Evolutionary conservation across 257 asterid genomes (phyloP), one percentile per base, ranked within the genome.

Genomic region (Nicotiana paniculata): DNA sequence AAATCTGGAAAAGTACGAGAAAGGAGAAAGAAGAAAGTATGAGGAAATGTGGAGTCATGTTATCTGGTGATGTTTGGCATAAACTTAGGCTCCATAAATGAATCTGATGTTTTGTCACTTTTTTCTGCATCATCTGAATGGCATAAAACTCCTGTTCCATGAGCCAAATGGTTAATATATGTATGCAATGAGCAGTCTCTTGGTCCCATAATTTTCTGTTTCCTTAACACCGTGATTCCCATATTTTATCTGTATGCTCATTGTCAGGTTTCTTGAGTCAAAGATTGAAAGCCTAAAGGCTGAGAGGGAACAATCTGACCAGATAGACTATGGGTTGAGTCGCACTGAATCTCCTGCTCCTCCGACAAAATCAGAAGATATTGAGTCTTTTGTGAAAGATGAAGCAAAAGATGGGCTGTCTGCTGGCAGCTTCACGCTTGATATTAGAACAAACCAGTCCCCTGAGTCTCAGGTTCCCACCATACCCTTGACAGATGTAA

Each of bases 361-460:
- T 35, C 81, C 84, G 66, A 53, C 84, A 62, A 89, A 91, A 81
- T 90, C 95, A 28, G 93, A 92, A 62, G 90, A 87, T 65, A 84
- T 87, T 16, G 93, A 87, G 63, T 88, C 88, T 55, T 81, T 80
- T 79, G 86, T 87, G 77, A 90, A 88, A 84, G 93, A 92, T 74
- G 79, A 86, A 84, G 88, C 91, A 2, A 94, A 92, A 64, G 94
- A 91, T 58, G 97, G 90, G 39, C 84, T 86, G 62, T 91, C 97
- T 4, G 97, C 95, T 9, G 92, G 95, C 79, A 95, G 97, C 86
- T 91, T 93, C 89, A 93, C 97, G 0, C 90, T 86, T 65, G 95
- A 90, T 76, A 67, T 90, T 11, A 80, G 85, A 69, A 86, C 86
- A 15, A 89, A 85, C 77, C 88, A 89, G 92, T 83, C 88, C 17